phyloP scores from a whole-genome alignment of 1,284 basidiomycete species.

The Ceratobasidium papillatum region DNA sequence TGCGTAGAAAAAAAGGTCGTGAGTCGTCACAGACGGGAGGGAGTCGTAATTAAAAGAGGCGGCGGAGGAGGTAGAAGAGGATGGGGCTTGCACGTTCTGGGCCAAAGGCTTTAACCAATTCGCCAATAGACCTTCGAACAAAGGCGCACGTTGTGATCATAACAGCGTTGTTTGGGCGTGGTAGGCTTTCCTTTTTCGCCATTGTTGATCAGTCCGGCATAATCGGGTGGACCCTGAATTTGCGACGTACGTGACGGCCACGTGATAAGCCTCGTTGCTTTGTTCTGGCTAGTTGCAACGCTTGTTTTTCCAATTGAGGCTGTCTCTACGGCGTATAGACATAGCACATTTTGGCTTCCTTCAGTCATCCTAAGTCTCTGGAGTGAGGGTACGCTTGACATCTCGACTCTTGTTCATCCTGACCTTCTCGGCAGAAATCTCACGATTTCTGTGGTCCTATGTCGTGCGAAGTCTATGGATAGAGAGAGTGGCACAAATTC shows the following conservation, averaged over 20 bases:
- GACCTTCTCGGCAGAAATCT: neutral
- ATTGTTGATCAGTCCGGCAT: constrained; percentile 1
- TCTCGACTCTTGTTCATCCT: neutral
- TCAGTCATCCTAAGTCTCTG: neutral
- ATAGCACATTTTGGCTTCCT: neutral
- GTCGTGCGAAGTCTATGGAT: neutral
- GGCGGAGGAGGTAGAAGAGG: neutral
- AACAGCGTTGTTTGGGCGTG: neutral
- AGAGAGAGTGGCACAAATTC: too few species aligned
- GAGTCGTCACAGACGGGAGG: constrained; percentile 34
- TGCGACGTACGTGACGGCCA: neutral
- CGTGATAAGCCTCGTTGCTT: neutral
- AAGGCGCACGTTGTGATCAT: constrained; percentile 13
- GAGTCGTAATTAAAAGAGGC: constrained; percentile 6
- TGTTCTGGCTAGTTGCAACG: neutral
- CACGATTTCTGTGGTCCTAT: neutral
- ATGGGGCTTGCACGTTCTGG: constrained; percentile 3
- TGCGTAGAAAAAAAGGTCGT: constrained; percentile 23
- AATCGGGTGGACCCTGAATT: neutral
- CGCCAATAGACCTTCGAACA: constrained; percentile 8
- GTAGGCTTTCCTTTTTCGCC: constrained; percentile 7
- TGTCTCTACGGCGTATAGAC: neutral
- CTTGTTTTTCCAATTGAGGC: neutral
- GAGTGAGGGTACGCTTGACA: neutral
- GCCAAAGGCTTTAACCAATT: constrained; percentile 7